Conservation (phyloP, 345 rosid genomes). For the Gossypium ekmanianum region DNA sequence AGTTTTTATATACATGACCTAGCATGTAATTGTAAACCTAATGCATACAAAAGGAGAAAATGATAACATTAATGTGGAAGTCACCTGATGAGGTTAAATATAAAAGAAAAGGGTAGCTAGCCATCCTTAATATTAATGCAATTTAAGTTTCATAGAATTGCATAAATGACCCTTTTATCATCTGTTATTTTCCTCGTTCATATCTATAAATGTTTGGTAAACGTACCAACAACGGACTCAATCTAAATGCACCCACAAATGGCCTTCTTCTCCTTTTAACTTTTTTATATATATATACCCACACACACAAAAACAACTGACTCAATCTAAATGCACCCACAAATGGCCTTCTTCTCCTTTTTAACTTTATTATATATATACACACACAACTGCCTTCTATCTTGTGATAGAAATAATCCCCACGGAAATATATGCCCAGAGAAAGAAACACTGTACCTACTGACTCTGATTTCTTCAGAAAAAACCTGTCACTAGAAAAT, state of each 20-base stretch:
- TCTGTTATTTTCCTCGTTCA: not conserved
- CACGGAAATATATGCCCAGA: constrained; percentile 43
- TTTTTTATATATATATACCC: no score
- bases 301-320: not conserved
- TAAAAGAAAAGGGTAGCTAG: no score
- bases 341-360: no score
- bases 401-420: constrained; percentile 30
- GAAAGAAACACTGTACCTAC: constrained; percentile 13
- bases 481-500: constrained; percentile 32
- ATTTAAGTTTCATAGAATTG: not conserved
- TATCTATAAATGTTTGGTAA: not conserved
- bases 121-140: not conserved
- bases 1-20: no score
- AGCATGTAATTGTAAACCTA: no score
- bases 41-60: no score
- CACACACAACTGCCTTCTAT: not conserved
- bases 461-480: constrained; percentile 26
- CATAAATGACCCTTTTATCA: not conserved
- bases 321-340: not conserved
- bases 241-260: not conserved
- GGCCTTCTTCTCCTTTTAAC: no score
- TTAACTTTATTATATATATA: no score
- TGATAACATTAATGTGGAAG: no score
- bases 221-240: not conserved
- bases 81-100: no score